A percentile compares a stretch with the other conserved stretches of the same genome.
Conservation (phyloP, 2,329 filamentous ascomycete genomes). For the Macrophomina pseudophaseolina region DNA sequence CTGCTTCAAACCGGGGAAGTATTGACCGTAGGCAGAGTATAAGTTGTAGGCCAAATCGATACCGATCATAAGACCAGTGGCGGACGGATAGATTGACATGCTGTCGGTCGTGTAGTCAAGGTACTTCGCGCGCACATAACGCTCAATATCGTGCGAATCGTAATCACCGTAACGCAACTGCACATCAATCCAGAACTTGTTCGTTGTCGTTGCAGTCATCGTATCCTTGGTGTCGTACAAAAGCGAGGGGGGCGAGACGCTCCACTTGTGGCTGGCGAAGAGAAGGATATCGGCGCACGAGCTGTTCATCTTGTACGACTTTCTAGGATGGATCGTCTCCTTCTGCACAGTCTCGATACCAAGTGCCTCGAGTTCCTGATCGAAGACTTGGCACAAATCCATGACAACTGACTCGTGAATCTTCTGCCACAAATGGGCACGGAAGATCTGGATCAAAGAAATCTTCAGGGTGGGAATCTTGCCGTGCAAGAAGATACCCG, state of each 20-base stretch:
- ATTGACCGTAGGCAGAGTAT: constrained; percentile 97
- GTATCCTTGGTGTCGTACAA: constrained; percentile 96
- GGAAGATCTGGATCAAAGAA: constrained; percentile 97
- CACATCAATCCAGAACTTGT: constrained; percentile 99
- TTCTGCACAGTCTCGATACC: constrained; percentile 98
- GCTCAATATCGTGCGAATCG: constrained; percentile 97
- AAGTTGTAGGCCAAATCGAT: constrained; percentile 98
- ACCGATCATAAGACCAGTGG: constrained; percentile 95
- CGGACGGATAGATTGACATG: constrained; percentile 97
- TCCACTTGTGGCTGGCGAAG: constrained; percentile 99
- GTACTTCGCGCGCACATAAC: constrained; percentile 97
- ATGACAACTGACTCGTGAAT: constrained; percentile 99
- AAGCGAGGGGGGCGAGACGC: constrained; percentile 89
- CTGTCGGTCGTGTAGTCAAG: constrained; percentile 98
- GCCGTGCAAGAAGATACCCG: constrained; percentile 97
- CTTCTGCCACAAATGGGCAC: constrained; percentile 99
- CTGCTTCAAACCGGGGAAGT: constrained; percentile 96
- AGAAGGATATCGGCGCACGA: constrained; percentile 96
- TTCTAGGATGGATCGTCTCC: constrained; percentile 97
- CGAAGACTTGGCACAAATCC: constrained; percentile 98
- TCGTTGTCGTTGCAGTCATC: constrained; percentile 91
- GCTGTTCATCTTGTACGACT: constrained; percentile 99
- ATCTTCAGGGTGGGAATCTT: constrained; percentile 99
- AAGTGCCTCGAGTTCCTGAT: constrained; percentile 93
- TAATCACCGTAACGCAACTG: constrained; percentile 97